Evolutionary conservation across 768 basidiomycete genomes (phyloP), one percentile per base, ranked within the genome.

Genomic region (Hirschioporus abietinus): DNA sequence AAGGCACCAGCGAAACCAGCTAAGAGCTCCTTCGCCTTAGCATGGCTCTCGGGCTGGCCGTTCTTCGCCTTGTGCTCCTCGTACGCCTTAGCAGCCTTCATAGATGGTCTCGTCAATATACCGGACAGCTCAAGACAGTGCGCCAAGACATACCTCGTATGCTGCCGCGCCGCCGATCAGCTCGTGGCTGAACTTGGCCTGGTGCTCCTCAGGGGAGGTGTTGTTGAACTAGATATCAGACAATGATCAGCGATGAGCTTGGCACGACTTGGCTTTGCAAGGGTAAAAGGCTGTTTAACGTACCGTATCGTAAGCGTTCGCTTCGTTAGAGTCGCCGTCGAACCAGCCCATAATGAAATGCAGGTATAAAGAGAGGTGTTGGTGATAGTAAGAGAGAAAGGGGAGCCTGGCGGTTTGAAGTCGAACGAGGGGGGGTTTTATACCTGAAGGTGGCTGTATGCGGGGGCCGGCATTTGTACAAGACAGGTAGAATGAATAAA

Each of bases 161-260:
- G 86, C 75, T 7, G 88, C 89, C 60, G 90, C 90, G 58, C 77
- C 88, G 61, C 87, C 86, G 68, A 91, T 81, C 58, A 90, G 73
- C 76, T 91, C 86, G 74, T 91, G 89, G 9, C 86, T 84, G 64
- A 89, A 75, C 66, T 76, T 66, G 1, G 88, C 84, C 77, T 88
- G 77, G 79, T 89, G 88, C 63, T 81, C 42, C 42, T 52, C 42
- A 15, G 42, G 35, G 35, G 7, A 15, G 12, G 42, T 20, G 42
- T 52, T 52, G 42, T 52, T 15, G 42, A 15, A 52, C 42, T 52
- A 20, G 42, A 52, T 52, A 52, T 20, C 42, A 52, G 2, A 52
- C 15, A 20, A 52, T 6, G 42, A 52, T 52, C 42, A 52, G 42
- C 42, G 20, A 30, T 30, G 30, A 30, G 30, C 30, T 30, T 30